Evolutionary conservation across 345 rosid genomes (phyloP).

Genomic region (Angophora floribunda): DNA sequence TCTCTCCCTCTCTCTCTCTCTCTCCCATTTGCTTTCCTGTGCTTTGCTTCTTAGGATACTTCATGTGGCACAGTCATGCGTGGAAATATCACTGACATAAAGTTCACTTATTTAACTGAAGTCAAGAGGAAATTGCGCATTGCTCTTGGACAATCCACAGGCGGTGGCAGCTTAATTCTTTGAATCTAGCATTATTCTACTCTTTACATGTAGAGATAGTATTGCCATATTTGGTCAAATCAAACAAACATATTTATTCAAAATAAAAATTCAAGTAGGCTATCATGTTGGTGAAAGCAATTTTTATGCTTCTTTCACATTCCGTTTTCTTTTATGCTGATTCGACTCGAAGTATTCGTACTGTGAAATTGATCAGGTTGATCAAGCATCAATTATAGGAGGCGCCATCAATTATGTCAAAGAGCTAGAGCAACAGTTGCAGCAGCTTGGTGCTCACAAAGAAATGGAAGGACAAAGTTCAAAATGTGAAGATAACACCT

Average conservation of each 20-base stretch:
- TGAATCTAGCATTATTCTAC: not conserved
- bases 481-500: not conserved
- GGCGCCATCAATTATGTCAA: slow-evolving; percentile 41
- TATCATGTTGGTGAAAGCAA: not conserved
- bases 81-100: not conserved
- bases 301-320: not conserved
- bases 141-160: not conserved
- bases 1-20: not conserved
- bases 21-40: not conserved
- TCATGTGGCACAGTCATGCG: not conserved
- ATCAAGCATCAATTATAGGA: slow-evolving; percentile 40
- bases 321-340: not conserved
- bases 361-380: slow-evolving; percentile 11
- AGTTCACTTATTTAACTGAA: not conserved
- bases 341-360: not conserved
- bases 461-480: slow-evolving; percentile 11
- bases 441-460: slow-evolving; percentile 7
- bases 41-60: not conserved
- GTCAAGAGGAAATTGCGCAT: not conserved
- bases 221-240: not conserved
- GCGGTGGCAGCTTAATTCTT: not conserved
- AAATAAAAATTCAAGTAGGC: not conserved
- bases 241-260: not conserved
- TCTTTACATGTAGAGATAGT: not conserved
- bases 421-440: slow-evolving; percentile 28